Base-by-base conservation (phyloP, 371 early-diverging fungal genomes). In the Mortierella sp. region DNA sequence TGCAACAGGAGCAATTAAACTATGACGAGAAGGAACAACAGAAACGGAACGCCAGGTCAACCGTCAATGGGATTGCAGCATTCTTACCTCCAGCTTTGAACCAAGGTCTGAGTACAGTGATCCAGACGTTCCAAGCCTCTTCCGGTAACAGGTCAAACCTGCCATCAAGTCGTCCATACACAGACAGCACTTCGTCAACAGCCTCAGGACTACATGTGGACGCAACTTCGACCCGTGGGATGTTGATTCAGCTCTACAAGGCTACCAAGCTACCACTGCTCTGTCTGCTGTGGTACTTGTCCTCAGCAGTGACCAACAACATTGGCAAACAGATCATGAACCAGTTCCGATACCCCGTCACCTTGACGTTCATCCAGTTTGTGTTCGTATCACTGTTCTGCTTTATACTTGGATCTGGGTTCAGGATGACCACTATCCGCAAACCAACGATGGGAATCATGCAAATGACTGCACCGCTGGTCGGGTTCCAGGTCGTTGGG, bases 261-360 rank as follows among this genome's bases (percentile, higher is more conserved):
- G 69, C 65, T 17, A 40, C 52, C 31, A 81, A 82, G 54, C 80
- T 89, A 60, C 69, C 82, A 10, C 48, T 76, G 46, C 76, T 88
- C 37, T 92, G 92, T 69, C 56, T 88, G 41, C 68, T 85, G 52
- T 95, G 95, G 95, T 95, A 94, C 70, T 44, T 87, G 21, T 85
- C 88, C 13, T 92, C 94, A 17, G 89, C 94, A 7, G 58, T 95
- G 21, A 91, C 95, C 28, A 93, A 91, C 79, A 95, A 92, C 67
- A 85, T 88, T 19, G 91, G 88, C 34, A 95, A 95, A 71, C 88
- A 87, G 65, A 87, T 94, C 60, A 79, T 95, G 74, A 86, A 85
- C 57, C 67, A 81, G 45, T 92, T 89, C 72, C 81, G 80, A 46
- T 90, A 87, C 70, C 95, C 95, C 6, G 86, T 94, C 34, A 92